Base-by-base conservation (phyloP, 768 basidiomycete species). In the Boletus fagicola region DNA sequence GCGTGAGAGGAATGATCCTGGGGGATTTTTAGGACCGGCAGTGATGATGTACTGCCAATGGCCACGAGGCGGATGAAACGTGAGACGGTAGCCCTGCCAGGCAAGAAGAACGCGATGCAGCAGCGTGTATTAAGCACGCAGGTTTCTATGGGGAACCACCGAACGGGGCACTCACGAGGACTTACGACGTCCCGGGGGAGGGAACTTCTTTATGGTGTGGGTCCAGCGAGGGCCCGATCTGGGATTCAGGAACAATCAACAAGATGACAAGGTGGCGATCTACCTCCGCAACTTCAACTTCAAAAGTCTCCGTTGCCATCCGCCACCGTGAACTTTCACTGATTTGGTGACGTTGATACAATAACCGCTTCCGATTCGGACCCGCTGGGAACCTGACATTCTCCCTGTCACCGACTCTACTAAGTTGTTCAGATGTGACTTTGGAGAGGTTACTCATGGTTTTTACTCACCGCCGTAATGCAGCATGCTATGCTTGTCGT, bases 51-150 rank as follows among this genome's bases (percentile, higher is more conserved):
- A 39, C 49, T 49, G 39, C 24, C 42, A 60, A 60, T 49, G 48
- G 51, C 60, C 66, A 62, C 60, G 57, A 65, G 64, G 63, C 56
- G 11, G 26, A 22, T 43, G 13, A 13, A 45, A 55, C 26, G 38
- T 28, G 20, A 28, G 28, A 26, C 26, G 5, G 33, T 43, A 15
- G 35, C 50, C 50, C 63, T 65, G 59, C n/a, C n/a, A n/a, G n/a
- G 52, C 9, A 30, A 18, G 31, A 62, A 44, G 50, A 58, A 56
- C 48, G 44, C 61, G 55, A 57, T 38, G 51, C 51, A 10, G 55
- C 42, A 44, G 51, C 31, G 50, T 63, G 61, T 39, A 49, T 49
- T 53, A 35, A 39, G 47, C 51, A 45, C 47, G 46, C 31, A 60
- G 18, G 33, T 18, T 49, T 48, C 28, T 60, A n/a, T 30, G 16